Base-by-base conservation (phyloP, 139 green algal genomes). In the Closterium sp. region DNA sequence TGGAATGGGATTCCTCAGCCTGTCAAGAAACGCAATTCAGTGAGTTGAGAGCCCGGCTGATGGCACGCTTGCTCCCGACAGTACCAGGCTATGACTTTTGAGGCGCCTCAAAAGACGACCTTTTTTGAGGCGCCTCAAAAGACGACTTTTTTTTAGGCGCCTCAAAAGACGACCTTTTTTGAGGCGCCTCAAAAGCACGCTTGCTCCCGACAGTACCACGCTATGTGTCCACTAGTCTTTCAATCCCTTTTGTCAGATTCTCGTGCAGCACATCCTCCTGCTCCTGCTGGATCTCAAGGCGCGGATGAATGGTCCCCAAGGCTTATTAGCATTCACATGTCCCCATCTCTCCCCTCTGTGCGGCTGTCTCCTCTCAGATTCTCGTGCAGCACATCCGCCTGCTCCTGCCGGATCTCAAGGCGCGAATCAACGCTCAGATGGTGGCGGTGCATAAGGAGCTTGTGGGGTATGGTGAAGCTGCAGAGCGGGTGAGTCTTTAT, bases 221-320 rank as follows among this genome's bases (percentile, higher is more conserved):
- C 34, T n/a, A 86, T n/a, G 73, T 86, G 24, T 86, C 24, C 73
- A 17, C 27, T 87, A 30, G 27, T 87, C 9, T 30, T 87, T 87
- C 28, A 87, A 87, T 30, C 21, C n/a, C 22, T 87, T 9, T 87
- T 10, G 21, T 31, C 89, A 95, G 84, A 97, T 99, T 38, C 95
- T 99, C 85, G 97, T 98, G 90, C 95, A 97, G 42, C 97, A 98
- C 96, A 98, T 99, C 93, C 94, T 38, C 22, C 9, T 31, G 13
- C 42, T 97, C 92, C 96, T 99, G 92, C 95, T 98, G 94, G 95
- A 97, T 42, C 93, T 99, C 89, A 96, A 99, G 92, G 97, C 95
- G 34, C 34, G 1, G 34, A 42, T 42, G 34, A 42, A 42, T 6
- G 4, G 4, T 42, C 34, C 9, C 9, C 34, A 6, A 42, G 34